Conservation (phyloP, 345 rosid species). For the Geranium brycei region DNA sequence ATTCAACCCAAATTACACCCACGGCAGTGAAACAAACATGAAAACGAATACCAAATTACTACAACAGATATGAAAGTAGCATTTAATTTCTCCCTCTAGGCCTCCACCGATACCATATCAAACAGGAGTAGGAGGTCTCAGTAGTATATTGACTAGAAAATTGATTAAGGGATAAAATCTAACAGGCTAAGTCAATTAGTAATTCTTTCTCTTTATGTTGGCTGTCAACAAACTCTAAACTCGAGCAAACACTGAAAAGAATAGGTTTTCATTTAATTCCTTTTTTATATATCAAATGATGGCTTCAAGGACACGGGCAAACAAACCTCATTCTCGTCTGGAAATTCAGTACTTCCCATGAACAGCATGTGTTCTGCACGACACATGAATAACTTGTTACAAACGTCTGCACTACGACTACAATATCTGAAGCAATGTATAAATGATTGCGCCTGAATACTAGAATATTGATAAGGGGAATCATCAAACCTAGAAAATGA, state of each 20-base stretch:
- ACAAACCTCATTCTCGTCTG: constrained; percentile 93
- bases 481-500: constrained; percentile 73
- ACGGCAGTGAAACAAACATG: neutral
- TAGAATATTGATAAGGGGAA: neutral
- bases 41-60: no score
- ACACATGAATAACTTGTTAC: neutral
- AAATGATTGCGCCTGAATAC: no score
- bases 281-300: no score
- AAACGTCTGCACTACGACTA: neutral
- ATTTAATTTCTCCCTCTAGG: neutral
- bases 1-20: neutral
- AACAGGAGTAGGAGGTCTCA: neutral
- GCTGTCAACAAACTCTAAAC: neutral
- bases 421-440: no score
- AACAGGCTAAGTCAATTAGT: neutral
- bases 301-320: neutral
- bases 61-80: neutral
- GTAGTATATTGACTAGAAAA: neutral
- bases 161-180: neutral
- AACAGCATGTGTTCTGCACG: constrained; percentile 94
- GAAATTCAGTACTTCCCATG: constrained; percentile 90
- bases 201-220: neutral
- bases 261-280: neutral
- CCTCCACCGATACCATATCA: neutral
- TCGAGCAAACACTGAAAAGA: neutral